phyloP scores from a whole-genome alignment of 129 eudicot genomes.

The Logfia minima region DNA sequence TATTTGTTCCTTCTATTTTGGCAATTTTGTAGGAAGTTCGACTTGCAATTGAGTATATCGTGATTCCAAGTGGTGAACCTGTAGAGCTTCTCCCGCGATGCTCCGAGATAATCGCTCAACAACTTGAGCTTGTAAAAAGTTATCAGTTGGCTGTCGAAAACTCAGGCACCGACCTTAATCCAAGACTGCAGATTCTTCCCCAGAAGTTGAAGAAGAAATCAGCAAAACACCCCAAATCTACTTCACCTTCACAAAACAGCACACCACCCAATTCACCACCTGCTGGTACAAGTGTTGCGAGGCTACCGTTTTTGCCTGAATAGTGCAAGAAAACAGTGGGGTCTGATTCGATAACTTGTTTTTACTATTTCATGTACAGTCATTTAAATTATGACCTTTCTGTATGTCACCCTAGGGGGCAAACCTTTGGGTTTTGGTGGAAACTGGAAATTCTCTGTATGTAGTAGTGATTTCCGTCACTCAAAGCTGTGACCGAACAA shows the following conservation, averaged over 20 bases:
- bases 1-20: neutral
- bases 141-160: constrained; percentile 82
- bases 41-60: constrained; percentile 96
- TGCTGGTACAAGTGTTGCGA: constrained; percentile 46
- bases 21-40: constrained; percentile 72
- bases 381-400: constrained; percentile 40
- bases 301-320: constrained; percentile 83
- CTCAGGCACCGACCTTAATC: constrained; percentile 84
- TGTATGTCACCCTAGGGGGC: neutral
- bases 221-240: constrained; percentile 35
- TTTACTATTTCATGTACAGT: constrained; percentile 51
- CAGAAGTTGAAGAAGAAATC: constrained; percentile 53
- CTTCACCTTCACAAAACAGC: constrained; percentile 25
- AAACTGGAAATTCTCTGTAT: neutral
- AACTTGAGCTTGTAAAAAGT: constrained; percentile 87
- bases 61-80: constrained; percentile 92
- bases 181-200: constrained; percentile 92
- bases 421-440: neutral
- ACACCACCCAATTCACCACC: constrained; percentile 24
- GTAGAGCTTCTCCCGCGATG: constrained; percentile 96
- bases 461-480: constrained; percentile 15
- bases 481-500: constrained; percentile 19
- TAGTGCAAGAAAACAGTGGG: constrained; percentile 20
- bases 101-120: constrained; percentile 85
- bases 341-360: constrained; percentile 23